These are phyloP conservation scores for Breviolum minutum DNA, from an alignment of 73 alveolate species.

Conservation along the genomic window DNA sequence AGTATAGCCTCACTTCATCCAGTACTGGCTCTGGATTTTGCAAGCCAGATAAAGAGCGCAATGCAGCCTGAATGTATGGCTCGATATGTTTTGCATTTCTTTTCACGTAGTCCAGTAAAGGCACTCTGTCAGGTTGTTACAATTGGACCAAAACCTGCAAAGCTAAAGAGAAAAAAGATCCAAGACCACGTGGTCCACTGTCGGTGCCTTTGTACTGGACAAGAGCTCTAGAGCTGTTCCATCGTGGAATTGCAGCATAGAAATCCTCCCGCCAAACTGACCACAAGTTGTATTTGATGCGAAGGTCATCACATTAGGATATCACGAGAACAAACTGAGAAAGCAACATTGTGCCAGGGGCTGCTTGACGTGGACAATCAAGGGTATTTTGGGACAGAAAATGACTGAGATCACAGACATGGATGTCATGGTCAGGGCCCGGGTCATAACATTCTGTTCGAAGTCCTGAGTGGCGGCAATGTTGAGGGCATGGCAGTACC, in stretches of 20 bases:
- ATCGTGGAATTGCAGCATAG: constrained; percentile 85
- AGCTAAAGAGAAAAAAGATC: not conserved
- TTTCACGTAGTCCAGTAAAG: not conserved
- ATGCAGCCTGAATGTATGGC: not conserved
- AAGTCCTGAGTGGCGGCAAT: constrained; percentile 2
- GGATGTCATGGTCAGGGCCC: no score
- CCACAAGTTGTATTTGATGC: not conserved
- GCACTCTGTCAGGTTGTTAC: not conserved
- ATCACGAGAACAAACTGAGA: no score
- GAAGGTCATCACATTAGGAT: not conserved
- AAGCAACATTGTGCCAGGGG: no score
- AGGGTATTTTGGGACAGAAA: no score
- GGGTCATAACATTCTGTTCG: not conserved
- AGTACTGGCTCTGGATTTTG: constrained; percentile 14
- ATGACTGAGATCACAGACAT: no score
- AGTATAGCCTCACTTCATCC: constrained; percentile 16
- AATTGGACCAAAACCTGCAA: not conserved
- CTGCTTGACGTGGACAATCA: no score
- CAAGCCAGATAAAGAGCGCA: constrained; percentile 6
- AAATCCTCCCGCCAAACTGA: not conserved
- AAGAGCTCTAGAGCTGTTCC: constrained; percentile 52
- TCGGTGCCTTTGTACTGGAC: constrained; percentile 36
- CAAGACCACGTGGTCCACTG: not conserved
- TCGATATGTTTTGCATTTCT: not conserved
- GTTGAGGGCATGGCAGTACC: not conserved